A percentile compares a stretch with the other conserved stretches of the same genome.
phyloP scores from a whole-genome alignment of 129 eudicot genomes.

The Flaveria linearis region DNA sequence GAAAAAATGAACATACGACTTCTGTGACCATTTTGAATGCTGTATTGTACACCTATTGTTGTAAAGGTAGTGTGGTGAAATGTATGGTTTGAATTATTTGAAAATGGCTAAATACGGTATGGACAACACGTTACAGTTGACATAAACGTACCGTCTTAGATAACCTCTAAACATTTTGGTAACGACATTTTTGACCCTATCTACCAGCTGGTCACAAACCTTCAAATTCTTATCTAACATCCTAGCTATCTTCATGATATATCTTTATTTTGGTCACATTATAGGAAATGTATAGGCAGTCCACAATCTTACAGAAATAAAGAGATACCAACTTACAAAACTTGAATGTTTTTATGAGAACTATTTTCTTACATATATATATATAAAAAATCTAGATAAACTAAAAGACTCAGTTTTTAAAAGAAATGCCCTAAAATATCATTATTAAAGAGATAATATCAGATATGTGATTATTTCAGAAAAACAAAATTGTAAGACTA shows the following conservation, averaged over 20 bases:
- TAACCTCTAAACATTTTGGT: slow-evolving; percentile 26
- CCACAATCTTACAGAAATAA: not conserved
- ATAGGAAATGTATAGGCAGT: not conserved
- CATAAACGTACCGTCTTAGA: slow-evolving; percentile 11
- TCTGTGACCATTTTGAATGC: slow-evolving; percentile 19
- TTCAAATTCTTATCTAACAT: slow-evolving; percentile 33
- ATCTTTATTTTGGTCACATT: slow-evolving; percentile 9
- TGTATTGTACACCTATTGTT: slow-evolving; percentile 21
- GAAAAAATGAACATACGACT: slow-evolving; percentile 6
- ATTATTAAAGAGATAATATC: not conserved
- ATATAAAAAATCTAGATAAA: not conserved
- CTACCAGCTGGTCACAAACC: slow-evolving; percentile 18
- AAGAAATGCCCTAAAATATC: not conserved
- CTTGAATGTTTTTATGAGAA: too few species aligned
- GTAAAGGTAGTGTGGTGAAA: slow-evolving; percentile 31
- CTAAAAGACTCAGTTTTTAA: not conserved
- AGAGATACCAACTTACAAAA: too few species aligned
- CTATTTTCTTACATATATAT: too few species aligned
- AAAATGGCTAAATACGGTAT: slow-evolving; percentile 5
- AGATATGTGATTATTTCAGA: not conserved
- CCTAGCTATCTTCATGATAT: slow-evolving; percentile 5
- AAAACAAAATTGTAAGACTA: not conserved
- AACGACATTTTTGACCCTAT: slow-evolving; percentile 34
- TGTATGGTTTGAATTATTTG: not conserved
- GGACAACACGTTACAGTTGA: slow-evolving; percentile 35